Evolutionary conservation across 2,329 filamentous ascomycete species (phyloP).

Genomic region (Ophiostoma ulmi): DNA sequence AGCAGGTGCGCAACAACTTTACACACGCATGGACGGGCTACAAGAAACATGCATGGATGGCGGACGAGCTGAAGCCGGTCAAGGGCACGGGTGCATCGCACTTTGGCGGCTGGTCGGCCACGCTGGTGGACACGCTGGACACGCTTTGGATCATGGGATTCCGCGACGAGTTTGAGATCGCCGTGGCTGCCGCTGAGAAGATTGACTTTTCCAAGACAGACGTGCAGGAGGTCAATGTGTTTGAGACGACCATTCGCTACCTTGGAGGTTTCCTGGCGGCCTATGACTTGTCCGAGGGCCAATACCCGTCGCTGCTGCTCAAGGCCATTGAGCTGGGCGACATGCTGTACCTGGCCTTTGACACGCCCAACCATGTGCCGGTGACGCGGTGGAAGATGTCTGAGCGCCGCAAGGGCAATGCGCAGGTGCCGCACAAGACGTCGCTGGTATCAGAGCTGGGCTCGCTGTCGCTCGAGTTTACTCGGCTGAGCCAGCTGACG

Average conservation of each 20-base stretch:
- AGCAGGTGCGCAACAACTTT: constrained; percentile 48
- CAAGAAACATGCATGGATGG: constrained; percentile 57
- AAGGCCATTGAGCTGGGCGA: constrained; percentile 52
- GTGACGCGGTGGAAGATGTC: constrained; percentile 44
- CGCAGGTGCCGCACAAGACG: constrained; percentile 3
- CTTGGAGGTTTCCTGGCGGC: constrained; percentile 63
- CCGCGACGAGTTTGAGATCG: constrained; percentile 59
- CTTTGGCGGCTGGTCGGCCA: constrained; percentile 59
- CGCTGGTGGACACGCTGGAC: constrained; percentile 61
- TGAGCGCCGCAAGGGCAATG: constrained; percentile 24
- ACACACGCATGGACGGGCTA: constrained; percentile 56
- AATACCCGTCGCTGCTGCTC: constrained; percentile 45
- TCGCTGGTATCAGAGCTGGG: constrained; percentile 47
- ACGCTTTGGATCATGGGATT: constrained; percentile 70
- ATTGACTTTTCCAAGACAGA: constrained; percentile 51
- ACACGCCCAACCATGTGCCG: constrained; percentile 51
- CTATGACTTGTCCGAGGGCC: constrained; percentile 50
- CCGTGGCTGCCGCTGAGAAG: constrained; percentile 50
- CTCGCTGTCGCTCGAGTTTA: constrained; percentile 58
- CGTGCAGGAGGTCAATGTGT: constrained; percentile 39
- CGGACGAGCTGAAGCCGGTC: constrained; percentile 58
- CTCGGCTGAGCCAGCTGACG: constrained; percentile 58
- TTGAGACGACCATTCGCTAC: constrained; percentile 68
- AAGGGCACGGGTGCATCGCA: constrained; percentile 45
- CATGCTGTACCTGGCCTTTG: constrained; percentile 50